Evolutionary conservation across 176 grass and related monocot species (phyloP).

Genomic region (Oryza officinalis): DNA sequence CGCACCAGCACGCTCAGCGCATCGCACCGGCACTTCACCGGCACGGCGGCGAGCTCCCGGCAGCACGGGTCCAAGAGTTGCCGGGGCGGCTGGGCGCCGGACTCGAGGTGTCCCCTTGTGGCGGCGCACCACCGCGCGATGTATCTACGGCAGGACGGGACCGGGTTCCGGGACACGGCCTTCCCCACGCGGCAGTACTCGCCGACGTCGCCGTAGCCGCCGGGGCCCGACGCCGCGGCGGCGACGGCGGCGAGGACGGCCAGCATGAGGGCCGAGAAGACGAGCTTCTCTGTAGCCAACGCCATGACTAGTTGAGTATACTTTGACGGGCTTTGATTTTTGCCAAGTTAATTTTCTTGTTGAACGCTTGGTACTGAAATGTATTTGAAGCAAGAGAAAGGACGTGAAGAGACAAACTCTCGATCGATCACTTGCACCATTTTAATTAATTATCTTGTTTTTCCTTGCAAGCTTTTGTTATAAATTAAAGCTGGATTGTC

Average conservation of each 20-base stretch:
- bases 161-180: background rate
- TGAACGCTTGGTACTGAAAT: too few relatives aligned
- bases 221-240: too few relatives aligned
- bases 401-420: too few relatives aligned
- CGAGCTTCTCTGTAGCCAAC: background rate
- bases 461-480: too few relatives aligned
- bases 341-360: too few relatives aligned
- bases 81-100: background rate
- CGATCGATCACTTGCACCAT: too few relatives aligned
- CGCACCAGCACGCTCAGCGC: constrained; percentile 4
- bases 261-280: background rate
- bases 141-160: background rate
- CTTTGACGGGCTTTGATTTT: background rate
- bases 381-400: too few relatives aligned
- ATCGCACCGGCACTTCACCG: background rate
- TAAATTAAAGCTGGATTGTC: too few relatives aligned
- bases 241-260: background rate
- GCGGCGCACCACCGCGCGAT: background rate
- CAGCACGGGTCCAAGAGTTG: background rate
- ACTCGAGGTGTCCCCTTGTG: too few relatives aligned
- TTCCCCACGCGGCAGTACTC: constrained; percentile 6
- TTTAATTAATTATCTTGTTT: too few relatives aligned
- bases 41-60: background rate
- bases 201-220: background rate
- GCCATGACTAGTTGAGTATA: background rate